Base-by-base conservation (phyloP, 108 stramenopile genomes). In the Stephanodiscus minutulus region DNA sequence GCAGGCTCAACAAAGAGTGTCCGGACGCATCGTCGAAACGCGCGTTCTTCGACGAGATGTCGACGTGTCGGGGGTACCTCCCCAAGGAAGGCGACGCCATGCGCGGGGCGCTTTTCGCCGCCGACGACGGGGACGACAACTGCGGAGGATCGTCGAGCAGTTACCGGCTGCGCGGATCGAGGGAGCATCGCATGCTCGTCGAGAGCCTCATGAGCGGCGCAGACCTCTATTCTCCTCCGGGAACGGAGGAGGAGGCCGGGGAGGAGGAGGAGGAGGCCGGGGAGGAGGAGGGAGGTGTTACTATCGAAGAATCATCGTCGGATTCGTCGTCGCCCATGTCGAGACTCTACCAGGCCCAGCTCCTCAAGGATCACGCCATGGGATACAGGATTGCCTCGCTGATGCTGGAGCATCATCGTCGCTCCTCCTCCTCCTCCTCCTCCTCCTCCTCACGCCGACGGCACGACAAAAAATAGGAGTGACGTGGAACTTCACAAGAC, bases 361-460 rank as follows among this genome's bases (percentile, higher is more conserved):
- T 91, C 8, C 58, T 91, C 28, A 91, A 91, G 71, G 90, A 91
- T 76, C 81, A 79, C 47, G 82, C 86, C 54, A 91, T 91, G 90
- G 90, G 84, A 25, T 72, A 88, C 55, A 71, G 64, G 33, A 62
- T 88, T 31, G 61, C 72, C 24, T 68, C 65, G 13, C 22, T 79
- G 29, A 73, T 79, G 68, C 36, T 74, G 68, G 62, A 80, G 15
- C 68, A 80, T 31, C 48, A 69, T 60, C 31, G 20, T 33, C 31
- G 27, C n/a, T 12, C 18, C 36, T 17, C 57, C 17, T 7, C 33
- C 25, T 12, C 47, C 5, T 46, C 37, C 58, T 57, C 18, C 27
- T 44, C 21, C 11, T 7, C 52, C 48, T 59, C 39, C 52, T 33
- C 28, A 29, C 18, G 55, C 29, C 31, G 31, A 33, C 31, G 31